These are phyloP conservation scores for Aureobasidium melanogenum DNA, from an alignment of 2,329 filamentous ascomycete genomes.

Conservation along the genomic window DNA sequence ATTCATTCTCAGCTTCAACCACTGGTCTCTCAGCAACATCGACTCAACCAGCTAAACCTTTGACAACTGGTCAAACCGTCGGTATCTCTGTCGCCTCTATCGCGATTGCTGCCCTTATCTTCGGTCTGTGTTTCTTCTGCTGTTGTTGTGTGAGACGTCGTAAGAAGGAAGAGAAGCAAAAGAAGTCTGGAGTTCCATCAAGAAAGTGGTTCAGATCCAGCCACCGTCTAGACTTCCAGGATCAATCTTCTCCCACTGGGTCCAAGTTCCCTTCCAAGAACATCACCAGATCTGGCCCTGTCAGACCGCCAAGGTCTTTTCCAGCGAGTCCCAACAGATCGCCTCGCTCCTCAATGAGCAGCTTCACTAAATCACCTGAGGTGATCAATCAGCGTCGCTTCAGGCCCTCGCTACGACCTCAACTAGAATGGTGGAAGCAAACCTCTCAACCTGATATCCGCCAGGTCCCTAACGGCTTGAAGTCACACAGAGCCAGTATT, in stretches of 20 bases:
- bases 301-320: conserved; percentile 13
- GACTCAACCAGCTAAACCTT: conserved; percentile 5
- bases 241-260: conserved; percentile 21
- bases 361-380: not conserved
- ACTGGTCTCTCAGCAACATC: not conserved
- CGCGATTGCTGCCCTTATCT: conserved; percentile 18
- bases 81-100: conserved; percentile 26
- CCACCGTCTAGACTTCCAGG: conserved; percentile 27
- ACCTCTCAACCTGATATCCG: conserved; percentile 15
- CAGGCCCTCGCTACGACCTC: not conserved
- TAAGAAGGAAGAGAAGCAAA: conserved; percentile 4
- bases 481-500: conserved; percentile 5
- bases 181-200: not conserved
- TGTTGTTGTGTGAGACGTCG: conserved; percentile 11
- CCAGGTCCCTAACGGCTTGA: not conserved
- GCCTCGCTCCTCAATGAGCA: not conserved
- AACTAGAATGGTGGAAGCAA: conserved; percentile 1
- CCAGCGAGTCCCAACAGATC: not conserved
- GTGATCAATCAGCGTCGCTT: not conserved
- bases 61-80: conserved; percentile 25
- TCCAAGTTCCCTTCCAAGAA: conserved; percentile 16
- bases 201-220: conserved; percentile 10
- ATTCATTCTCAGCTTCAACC: not conserved
- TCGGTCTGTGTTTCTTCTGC: conserved; percentile 17
- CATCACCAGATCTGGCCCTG: conserved; percentile 5